Conservation (phyloP, 306 rosid species). For the Trifolium subterraneum region DNA sequence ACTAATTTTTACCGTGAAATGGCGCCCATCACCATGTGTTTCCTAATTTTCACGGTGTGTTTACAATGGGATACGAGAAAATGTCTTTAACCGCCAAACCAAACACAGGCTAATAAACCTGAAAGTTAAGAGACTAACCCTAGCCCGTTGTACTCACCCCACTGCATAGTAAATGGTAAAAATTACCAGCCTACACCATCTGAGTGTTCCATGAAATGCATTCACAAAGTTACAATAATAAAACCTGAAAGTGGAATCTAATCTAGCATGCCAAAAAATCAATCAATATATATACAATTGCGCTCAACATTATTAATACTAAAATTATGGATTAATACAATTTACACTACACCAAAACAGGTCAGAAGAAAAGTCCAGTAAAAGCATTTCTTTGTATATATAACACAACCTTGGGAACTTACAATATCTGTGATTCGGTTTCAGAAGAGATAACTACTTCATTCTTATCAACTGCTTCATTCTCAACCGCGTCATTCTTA, state of each 20-base stretch:
- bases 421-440: slow-evolving; percentile 39
- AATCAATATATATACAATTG: background rate
- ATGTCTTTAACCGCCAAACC: background rate
- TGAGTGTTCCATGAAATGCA: slow-evolving; percentile 7
- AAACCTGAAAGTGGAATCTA: slow-evolving; percentile 33
- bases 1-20: background rate
- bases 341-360: slow-evolving; percentile 44
- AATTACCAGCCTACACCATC: slow-evolving; percentile 4
- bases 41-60: background rate
- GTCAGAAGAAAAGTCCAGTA: slow-evolving; percentile 18
- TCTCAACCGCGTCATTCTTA: no score
- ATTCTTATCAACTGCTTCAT: background rate
- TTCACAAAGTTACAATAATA: background rate
- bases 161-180: background rate
- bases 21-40: background rate
- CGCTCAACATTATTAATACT: slow-evolving; percentile 30
- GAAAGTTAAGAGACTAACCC: slow-evolving; percentile 16
- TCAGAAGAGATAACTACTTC: slow-evolving; percentile 34
- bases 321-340: slow-evolving; percentile 28
- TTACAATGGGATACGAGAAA: background rate
- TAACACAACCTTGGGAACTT: slow-evolving; percentile 42
- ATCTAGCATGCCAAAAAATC: slow-evolving; percentile 2
- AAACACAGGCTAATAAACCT: background rate
- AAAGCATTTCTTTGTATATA: slow-evolving; percentile 32
- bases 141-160: background rate